phyloP scores from a whole-genome alignment of 192 early-diverging fungal genomes.

The Linnemannia hyalina region DNA sequence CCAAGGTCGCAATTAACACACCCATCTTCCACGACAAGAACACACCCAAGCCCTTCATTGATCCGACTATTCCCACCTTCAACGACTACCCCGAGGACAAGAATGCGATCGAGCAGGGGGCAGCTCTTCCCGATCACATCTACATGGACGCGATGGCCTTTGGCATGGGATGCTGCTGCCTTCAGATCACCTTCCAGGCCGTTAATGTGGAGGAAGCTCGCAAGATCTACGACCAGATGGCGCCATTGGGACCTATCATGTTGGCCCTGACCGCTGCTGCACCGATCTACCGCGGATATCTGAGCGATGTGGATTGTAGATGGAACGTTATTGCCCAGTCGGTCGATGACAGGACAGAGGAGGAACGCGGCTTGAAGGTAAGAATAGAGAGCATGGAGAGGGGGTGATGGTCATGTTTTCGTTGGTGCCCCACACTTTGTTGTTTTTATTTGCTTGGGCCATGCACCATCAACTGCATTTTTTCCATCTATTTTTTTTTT shows the following conservation, averaged over 20 bases:
- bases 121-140: conserved; percentile 89
- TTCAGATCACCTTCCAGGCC: conserved; percentile 98
- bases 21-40: conserved; percentile 94
- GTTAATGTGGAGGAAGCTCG: conserved; percentile 93
- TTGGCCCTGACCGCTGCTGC: conserved; percentile 92
- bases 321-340: conserved; percentile 96
- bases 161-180: conserved; percentile 98
- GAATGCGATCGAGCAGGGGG: conserved; percentile 79
- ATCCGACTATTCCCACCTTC: conserved; percentile 76
- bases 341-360: conserved; percentile 93
- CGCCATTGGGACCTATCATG: conserved; percentile 92
- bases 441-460: conserved; percentile 1
- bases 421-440: background rate
- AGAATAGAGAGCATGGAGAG: background rate
- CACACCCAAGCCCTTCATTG: conserved; percentile 91
- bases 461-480: background rate
- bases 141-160: conserved; percentile 99
- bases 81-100: conserved; percentile 75
- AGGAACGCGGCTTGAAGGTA: conserved; percentile 89
- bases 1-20: conserved; percentile 97
- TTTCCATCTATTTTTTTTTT: background rate
- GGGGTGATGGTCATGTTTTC: background rate
- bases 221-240: conserved; percentile 94
- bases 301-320: conserved; percentile 96
- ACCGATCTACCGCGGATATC: conserved; percentile 94